Base-by-base conservation (phyloP, 2,329 filamentous ascomycete species). In the Fusarium robinianum region DNA sequence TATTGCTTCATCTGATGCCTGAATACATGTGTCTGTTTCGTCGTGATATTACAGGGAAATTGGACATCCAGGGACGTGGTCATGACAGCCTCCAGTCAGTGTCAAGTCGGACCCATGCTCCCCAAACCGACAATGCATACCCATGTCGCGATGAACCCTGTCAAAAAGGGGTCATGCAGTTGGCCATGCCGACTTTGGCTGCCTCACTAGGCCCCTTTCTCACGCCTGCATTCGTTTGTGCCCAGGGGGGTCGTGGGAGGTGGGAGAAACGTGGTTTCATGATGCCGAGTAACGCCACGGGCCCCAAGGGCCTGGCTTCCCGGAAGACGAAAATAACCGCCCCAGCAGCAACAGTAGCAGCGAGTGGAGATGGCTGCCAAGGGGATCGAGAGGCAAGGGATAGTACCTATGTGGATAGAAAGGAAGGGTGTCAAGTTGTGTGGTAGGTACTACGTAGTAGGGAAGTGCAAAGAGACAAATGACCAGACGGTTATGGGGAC, bases 261-360 rank as follows among this genome's bases (percentile, higher is more conserved):
- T 24, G 37, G 26, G 22, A 48, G 42, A 53, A 51, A 44, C 35
- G 42, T 41, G 49, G 57, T 60, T 60, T 60, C 57, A 58, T 52
- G 41, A 60, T 44, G 46, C 40, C 35, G 43, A 45, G 34, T 14
- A 38, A 43, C 45, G 45, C 51, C 45, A 54, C 41, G 12, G 10
- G 17, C 25, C 19, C n/a, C 19, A 19, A 41, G 25, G 31, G 30
- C 9, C 25, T 19, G 37, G 33, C 48, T 41, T 32, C 15, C 5
- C 12, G 35, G 16, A 15, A 29, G 32, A 32, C 31, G 9, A 41
- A 51, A 46, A 52, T 36, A 48, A 25, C 32, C 11, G 45, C 29
- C 24, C 16, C 24, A 39, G 10, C 24, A 14, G 30, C 8, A 19
- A 18, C 21, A 19, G 25, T n/a, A 17, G 27, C n/a, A n/a, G n/a